phyloP scores from a whole-genome alignment of 106 monocot genomes.

The Vanilla planifolia region DNA sequence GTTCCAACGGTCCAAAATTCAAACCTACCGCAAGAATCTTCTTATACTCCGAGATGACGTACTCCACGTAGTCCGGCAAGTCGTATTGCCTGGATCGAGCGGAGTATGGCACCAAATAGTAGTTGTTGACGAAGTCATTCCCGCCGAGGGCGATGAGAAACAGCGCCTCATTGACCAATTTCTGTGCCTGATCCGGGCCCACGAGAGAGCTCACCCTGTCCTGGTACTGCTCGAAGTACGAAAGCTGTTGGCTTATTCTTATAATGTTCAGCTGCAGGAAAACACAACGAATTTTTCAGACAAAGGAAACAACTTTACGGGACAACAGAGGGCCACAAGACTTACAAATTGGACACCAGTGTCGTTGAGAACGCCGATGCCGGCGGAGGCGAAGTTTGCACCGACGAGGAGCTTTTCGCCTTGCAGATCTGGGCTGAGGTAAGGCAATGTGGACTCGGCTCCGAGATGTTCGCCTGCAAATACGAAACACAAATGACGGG shows the following conservation, averaged over 20 bases:
- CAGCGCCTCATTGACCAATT: conserved; percentile 40
- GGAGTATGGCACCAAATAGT: conserved; percentile 65
- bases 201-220: conserved; percentile 36
- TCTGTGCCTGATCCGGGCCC: conserved; percentile 23
- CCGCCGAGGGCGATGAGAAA: conserved; percentile 73
- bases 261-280: conserved; percentile 60
- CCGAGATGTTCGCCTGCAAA: conserved; percentile 55
- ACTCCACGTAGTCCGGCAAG: conserved; percentile 57
- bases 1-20: not conserved
- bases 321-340: not conserved
- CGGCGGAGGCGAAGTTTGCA: conserved; percentile 78
- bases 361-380: conserved; percentile 77
- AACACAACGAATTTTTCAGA: not conserved
- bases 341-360: conserved; percentile 83
- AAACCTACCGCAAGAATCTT: conserved; percentile 49
- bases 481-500: too few relatives aligned
- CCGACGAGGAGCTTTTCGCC: conserved; percentile 57
- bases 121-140: conserved; percentile 85
- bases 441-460: conserved; percentile 62
- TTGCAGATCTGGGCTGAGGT: conserved; percentile 54
- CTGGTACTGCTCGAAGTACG: conserved; percentile 69
- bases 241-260: conserved; percentile 46
- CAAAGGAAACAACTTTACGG: not conserved
- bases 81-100: conserved; percentile 50
- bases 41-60: conserved; percentile 60